A percentile compares a stretch with the other conserved stretches of the same genome.
These are phyloP conservation scores for Scheffersomyces lignosus DNA, from an alignment of 805 yeast genomes.

Conservation along the genomic window DNA sequence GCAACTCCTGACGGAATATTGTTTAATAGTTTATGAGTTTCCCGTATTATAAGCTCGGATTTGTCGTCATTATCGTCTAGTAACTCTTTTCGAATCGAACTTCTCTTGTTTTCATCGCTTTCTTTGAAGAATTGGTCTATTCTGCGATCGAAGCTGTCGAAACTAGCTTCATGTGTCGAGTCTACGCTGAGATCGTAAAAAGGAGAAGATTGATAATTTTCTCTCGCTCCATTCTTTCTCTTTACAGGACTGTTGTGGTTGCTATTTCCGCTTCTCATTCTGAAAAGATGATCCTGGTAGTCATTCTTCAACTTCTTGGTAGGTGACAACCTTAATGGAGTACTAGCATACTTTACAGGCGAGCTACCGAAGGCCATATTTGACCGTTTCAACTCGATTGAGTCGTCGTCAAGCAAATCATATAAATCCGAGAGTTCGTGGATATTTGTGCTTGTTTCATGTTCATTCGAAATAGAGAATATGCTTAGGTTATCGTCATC, in stretches of 20 bases:
- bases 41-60: constrained; percentile 23
- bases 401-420: constrained; percentile 17
- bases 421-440: constrained; percentile 9
- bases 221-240: constrained; percentile 1
- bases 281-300: constrained; percentile 16
- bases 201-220: too few relatives aligned
- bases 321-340: constrained; percentile 14
- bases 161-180: neutral
- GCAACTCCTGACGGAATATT: constrained; percentile 20
- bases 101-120: neutral
- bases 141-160: constrained; percentile 9
- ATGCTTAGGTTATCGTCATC: constrained; percentile 17
- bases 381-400: constrained; percentile 14
- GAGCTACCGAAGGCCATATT: constrained; percentile 4
- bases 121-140: constrained; percentile 9
- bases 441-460: constrained; percentile 1
- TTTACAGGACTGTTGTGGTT: constrained; percentile 14
- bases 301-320: constrained; percentile 15
- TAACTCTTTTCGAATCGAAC: neutral
- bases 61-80: constrained; percentile 9
- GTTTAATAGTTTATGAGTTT: constrained; percentile 29
- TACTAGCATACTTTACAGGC: constrained; percentile 9
- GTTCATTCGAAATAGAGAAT: constrained; percentile 10
- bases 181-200: neutral
- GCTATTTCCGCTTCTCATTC: constrained; percentile 7